These are phyloP conservation scores for Saccharomycopsis selenospora DNA, from an alignment of 805 yeast species.

Conservation along the genomic window DNA sequence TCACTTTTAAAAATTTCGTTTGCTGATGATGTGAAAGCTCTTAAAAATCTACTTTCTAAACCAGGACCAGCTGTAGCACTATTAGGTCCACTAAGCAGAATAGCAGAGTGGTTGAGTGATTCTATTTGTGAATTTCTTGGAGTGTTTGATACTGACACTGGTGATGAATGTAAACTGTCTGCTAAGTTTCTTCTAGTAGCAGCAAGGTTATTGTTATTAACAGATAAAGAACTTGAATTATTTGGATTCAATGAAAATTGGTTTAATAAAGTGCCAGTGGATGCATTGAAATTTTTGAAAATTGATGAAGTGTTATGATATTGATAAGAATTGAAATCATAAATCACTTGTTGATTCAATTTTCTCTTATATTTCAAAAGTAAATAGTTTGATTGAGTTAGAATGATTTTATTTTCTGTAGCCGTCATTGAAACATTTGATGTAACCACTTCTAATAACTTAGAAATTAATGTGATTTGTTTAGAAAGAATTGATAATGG, in stretches of 20 bases:
- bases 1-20: slow-evolving; percentile 18
- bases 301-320: slow-evolving; percentile 12
- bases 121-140: slow-evolving; percentile 18
- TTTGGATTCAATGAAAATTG: slow-evolving; percentile 14
- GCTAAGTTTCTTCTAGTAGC: not conserved
- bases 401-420: slow-evolving; percentile 27
- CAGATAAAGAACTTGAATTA: not conserved
- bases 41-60: slow-evolving; percentile 15
- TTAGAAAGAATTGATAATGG: slow-evolving; percentile 24
- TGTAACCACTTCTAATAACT: slow-evolving; percentile 28
- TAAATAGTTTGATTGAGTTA: slow-evolving; percentile 25
- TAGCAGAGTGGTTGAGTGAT: slow-evolving; percentile 3
- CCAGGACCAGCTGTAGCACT: slow-evolving; percentile 7
- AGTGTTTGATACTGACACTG: slow-evolving; percentile 13
- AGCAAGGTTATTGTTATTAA: not conserved
- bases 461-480: slow-evolving; percentile 35
- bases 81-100: not conserved
- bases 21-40: slow-evolving; percentile 20
- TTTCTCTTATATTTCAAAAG: slow-evolving; percentile 21
- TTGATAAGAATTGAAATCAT: slow-evolving; percentile 19
- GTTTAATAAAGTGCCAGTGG: slow-evolving; percentile 19
- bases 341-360: slow-evolving; percentile 11
- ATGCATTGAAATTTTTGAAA: slow-evolving; percentile 18
- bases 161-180: slow-evolving; percentile 15
- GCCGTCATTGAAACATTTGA: slow-evolving; percentile 24